Percentiles rank a stretch among this genome's conserved stretches.
Evolutionary conservation across 2,329 filamentous ascomycete genomes (phyloP).

Genomic region (Escovopsis sp.): DNA sequence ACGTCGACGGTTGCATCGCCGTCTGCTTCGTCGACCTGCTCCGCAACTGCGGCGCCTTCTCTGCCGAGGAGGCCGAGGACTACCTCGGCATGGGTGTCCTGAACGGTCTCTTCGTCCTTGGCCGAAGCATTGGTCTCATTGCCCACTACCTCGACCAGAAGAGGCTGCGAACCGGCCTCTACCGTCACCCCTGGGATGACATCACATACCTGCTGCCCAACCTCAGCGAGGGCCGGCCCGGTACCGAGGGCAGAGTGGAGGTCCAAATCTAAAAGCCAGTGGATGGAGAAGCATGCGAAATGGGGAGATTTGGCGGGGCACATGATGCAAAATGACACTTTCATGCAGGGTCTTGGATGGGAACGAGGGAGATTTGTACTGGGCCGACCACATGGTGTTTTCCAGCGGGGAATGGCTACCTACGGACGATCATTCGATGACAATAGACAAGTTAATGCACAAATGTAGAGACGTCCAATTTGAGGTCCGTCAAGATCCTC

Average conservation of each 20-base stretch:
- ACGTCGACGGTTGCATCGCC: conserved; percentile 94
- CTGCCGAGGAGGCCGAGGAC: conserved; percentile 88
- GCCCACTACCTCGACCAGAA: conserved; percentile 99
- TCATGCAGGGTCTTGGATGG: conserved; percentile 13
- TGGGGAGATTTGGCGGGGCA: conserved; percentile 15
- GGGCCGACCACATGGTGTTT: conserved; percentile 22
- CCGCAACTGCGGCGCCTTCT: conserved; percentile 96
- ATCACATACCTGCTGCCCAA: conserved; percentile 88
- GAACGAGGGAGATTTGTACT: conserved; percentile 21
- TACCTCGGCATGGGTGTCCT: conserved; percentile 98
- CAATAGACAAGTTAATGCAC: conserved; percentile 16
- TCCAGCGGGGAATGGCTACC: conserved; percentile 14
- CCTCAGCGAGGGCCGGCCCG: conserved; percentile 54
- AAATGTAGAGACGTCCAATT: no score
- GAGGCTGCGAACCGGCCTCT: conserved; percentile 92
- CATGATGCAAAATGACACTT: conserved; percentile 16
- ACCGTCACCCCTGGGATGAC: conserved; percentile 98
- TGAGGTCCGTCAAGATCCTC: no score
- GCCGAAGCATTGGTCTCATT: conserved; percentile 95
- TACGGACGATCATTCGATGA: conserved; percentile 16
- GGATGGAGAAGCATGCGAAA: conserved; percentile 11
- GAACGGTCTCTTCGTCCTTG: conserved; percentile 97
- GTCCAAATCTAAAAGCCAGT: conserved; percentile 49
- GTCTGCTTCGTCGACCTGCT: conserved; percentile 98
- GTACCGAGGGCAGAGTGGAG: conserved; percentile 76